Percentiles rank a stretch among this genome's conserved stretches.
Evolutionary conservation across 2,329 filamentous ascomycete genomes (phyloP).

Genomic region (Cylindrodendrum hubeiense): DNA sequence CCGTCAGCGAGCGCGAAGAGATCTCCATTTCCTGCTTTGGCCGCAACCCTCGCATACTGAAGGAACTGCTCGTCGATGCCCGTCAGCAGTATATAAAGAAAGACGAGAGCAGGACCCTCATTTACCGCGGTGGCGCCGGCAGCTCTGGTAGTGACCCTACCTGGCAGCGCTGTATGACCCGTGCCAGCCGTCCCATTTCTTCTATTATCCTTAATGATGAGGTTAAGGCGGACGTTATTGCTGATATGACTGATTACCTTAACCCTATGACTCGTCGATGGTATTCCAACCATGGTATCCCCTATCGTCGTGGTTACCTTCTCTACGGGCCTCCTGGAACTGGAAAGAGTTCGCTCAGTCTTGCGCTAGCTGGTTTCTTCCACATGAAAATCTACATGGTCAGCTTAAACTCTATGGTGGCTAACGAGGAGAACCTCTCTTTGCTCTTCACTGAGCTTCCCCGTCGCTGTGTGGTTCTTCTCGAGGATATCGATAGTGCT

Average conservation of each 20-base stretch:
- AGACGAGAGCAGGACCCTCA: conserved; percentile 73
- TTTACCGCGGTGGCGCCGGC: conserved; percentile 69
- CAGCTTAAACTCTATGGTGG: conserved; percentile 71
- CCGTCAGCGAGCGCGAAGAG: conserved; percentile 67
- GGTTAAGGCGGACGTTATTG: conserved; percentile 69
- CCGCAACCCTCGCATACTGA: conserved; percentile 70
- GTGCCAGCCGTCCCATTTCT: conserved; percentile 71
- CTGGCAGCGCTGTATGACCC: conserved; percentile 74
- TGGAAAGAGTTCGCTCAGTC: conserved; percentile 79
- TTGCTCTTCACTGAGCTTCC: conserved; percentile 76
- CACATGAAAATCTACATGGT: conserved; percentile 80
- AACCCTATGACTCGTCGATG: conserved; percentile 75
- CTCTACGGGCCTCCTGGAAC: conserved; percentile 85
- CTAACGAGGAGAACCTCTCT: conserved; percentile 76
- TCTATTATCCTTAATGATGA: conserved; percentile 74
- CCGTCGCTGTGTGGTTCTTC: conserved; percentile 76
- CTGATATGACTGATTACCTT: conserved; percentile 73
- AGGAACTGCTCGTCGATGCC: conserved; percentile 72
- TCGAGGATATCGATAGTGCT: conserved; percentile 82
- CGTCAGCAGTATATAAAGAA: conserved; percentile 66
- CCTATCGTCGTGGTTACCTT: conserved; percentile 86
- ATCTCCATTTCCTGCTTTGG: conserved; percentile 73
- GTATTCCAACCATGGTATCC: conserved; percentile 87
- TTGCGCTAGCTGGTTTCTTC: conserved; percentile 78
- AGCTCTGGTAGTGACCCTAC: conserved; percentile 56